Evolutionary conservation across 2,329 filamentous ascomycete species (phyloP).

Genomic region (Trichophyton equinum): DNA sequence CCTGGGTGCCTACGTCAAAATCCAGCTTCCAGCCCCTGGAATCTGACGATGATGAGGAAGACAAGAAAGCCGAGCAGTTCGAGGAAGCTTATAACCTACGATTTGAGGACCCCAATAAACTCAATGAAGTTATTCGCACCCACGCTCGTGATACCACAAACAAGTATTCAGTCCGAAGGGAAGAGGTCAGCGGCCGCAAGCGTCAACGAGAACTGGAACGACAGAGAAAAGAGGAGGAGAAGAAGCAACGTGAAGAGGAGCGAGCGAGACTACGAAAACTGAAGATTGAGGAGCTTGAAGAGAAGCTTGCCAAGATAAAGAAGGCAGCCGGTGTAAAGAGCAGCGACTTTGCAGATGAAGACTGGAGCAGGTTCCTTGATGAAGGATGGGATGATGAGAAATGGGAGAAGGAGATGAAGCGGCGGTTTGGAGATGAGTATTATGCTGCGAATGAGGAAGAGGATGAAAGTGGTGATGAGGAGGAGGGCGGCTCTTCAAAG

Average conservation of each 20-base stretch:
- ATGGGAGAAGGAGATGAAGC: constrained; percentile 85
- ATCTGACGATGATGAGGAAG: constrained; percentile 74
- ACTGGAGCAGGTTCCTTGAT: constrained; percentile 75
- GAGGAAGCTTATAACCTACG: constrained; percentile 91
- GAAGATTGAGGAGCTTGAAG: constrained; percentile 80
- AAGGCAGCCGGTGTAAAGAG: constrained; percentile 70
- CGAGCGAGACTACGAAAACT: constrained; percentile 73
- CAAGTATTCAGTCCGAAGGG: constrained; percentile 71
- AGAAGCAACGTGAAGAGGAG: constrained; percentile 62
- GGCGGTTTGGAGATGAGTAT: constrained; percentile 79
- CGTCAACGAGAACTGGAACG: constrained; percentile 67
- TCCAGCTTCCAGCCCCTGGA: constrained; percentile 70
- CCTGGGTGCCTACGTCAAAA: constrained; percentile 63
- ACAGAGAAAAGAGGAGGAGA: constrained; percentile 65
- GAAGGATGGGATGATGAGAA: constrained; percentile 76
- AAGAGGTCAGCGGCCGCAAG: constrained; percentile 65
- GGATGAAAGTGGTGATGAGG: constrained; percentile 32
- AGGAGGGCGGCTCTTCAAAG: constrained; percentile 25
- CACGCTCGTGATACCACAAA: constrained; percentile 79
- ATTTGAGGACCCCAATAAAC: constrained; percentile 80
- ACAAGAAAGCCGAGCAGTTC: constrained; percentile 67
- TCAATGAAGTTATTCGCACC: constrained; percentile 76
- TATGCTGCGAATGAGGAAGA: constrained; percentile 57
- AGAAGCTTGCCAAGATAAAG: constrained; percentile 77
- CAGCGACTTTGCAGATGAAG: constrained; percentile 55